phyloP scores from a whole-genome alignment of 805 yeast genomes.

The Hyphopichia homilentoma region DNA sequence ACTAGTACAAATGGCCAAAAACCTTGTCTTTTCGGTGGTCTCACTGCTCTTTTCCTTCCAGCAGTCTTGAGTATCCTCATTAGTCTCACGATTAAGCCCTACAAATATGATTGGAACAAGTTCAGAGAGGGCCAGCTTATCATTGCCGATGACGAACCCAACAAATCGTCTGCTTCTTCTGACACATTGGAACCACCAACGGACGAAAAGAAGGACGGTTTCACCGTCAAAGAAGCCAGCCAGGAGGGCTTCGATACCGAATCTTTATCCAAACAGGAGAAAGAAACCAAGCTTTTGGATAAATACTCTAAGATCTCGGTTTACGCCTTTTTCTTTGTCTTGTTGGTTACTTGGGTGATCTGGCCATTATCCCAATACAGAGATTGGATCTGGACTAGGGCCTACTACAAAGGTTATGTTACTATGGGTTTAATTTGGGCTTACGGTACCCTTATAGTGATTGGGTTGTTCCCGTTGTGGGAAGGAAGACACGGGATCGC shows the following conservation, averaged over 20 bases:
- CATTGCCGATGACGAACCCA: constrained; percentile 10
- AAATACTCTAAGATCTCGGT: constrained; percentile 22
- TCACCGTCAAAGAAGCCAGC: constrained; percentile 1
- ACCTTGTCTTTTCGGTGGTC: constrained; percentile 32
- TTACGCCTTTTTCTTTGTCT: constrained; percentile 18
- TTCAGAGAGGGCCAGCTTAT: constrained; percentile 17
- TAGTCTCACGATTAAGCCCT: constrained; percentile 21
- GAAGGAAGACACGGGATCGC: constrained; percentile 31
- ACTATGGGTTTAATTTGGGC: constrained; percentile 38
- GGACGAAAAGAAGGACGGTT: constrained; percentile 2
- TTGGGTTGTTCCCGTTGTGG: constrained; percentile 31
- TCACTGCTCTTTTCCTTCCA: constrained; percentile 30
- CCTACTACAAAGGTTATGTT: constrained; percentile 36
- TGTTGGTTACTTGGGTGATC: constrained; percentile 34
- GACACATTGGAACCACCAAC: too few species aligned
- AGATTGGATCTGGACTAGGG: constrained; percentile 35
- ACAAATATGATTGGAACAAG: constrained; percentile 26
- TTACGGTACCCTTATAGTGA: constrained; percentile 28
- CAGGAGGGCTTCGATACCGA: constrained; percentile 7
- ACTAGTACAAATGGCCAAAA: constrained; percentile 24
- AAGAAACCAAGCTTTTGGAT: constrained; percentile 7
- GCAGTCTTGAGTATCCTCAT: constrained; percentile 23
- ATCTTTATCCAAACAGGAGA: constrained; percentile 2
- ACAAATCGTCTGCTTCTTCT: background rate
- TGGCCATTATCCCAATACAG: constrained; percentile 43